Evolutionary conservation across 140 eudicot genomes (phyloP), one percentile per base, ranked within the genome.

Genomic region (Ambrosia hybrid): DNA sequence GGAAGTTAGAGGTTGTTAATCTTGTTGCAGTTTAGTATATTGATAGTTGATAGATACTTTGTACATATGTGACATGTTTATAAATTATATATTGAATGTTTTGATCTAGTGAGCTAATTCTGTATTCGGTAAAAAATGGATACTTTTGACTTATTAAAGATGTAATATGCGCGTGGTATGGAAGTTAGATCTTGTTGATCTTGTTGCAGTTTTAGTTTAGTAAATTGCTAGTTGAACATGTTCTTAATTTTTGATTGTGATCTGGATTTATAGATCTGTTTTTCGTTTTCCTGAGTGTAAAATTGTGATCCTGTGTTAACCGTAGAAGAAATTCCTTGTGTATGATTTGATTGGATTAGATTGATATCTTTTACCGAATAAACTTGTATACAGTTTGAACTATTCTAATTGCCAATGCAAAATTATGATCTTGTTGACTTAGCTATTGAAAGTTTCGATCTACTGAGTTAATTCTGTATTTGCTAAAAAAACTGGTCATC

Each of bases 361-460:
- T 30, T 30, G 51, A 34, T 51, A 30, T 30, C 34, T 30, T 15
- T 15, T 45, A 60, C 36, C 37, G 8, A 16, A 3, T 5, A 6
- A 26, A n/a, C 33, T 41, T 67, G 72, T 2, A 67, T 4, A 33
- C 37, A 0, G 46, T 41, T 41, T 41, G 49, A 46, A 26, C 43
- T 49, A 49, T 6, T 57, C 0, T 57, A 17, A n/a, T 53, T 65
- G 21, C 16, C 53, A 9, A 37, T 74, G 55, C 4, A 13, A 65
- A 34, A 21, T 1, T 37, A 34, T 41, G 68, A 72, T 78, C 9
- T 66, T 65, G 74, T 12, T 78, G 51, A n/a, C 39, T 67, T 30
- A 56, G 11, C 61, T 56, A 16, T 16, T 56, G 33, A 8, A 6
- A 16, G 34, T 56, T 56, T 56, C 4, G 34, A 56, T 38, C 75